Base-by-base conservation (phyloP, 2,329 filamentous ascomycete genomes). In the Fusarium oxysporum region DNA sequence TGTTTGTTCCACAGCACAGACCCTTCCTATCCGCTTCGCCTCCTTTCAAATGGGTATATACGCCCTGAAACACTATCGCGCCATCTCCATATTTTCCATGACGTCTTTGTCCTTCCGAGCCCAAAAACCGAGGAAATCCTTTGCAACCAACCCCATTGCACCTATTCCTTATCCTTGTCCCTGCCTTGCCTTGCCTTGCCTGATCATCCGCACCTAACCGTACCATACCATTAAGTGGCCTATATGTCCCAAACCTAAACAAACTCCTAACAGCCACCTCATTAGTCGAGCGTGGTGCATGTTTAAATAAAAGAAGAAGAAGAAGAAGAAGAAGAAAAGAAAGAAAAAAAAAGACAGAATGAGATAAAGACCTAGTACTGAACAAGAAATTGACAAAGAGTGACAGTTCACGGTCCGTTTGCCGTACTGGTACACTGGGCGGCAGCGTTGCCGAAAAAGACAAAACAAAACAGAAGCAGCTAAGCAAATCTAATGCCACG, bases 41-140 rank as follows among this genome's bases (percentile, higher is more conserved):
- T 75, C 64, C 58, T 70, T 72, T 70, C 68, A 80, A 79, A 76
- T 78, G 79, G 79, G 79, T 80, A 80, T 80, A 80, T 79, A 77
- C 79, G 67, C 71, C 77, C 68, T 62, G 35, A 71, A 78, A 73
- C 67, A 76, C 66, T 71, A 67, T 58, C 70, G 41, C 66, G 61
- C 73, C 70, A 37, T 51, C 64, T 35, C 51, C 62, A 35, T 41
- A 41, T 62, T 51, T 44, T 45, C 50, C 62, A 55, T 69, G 44
- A 48, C 61, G 40, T 60, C 53, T 50, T 40, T 37, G 56, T 57
- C 50, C 51, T 60, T 67, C 62, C 45, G 63, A 54, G 65, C 60
- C 50, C 48, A 35, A 51, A 72, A 65, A 53, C 64, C 55, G 32
- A 56, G 40, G 48, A 51, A 47, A 48, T 69, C 37, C 55, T 45